Percentiles rank a stretch among this genome's conserved stretches.
phyloP scores from a whole-genome alignment of 306 rosid species.

The Gillenia trifoliata region DNA sequence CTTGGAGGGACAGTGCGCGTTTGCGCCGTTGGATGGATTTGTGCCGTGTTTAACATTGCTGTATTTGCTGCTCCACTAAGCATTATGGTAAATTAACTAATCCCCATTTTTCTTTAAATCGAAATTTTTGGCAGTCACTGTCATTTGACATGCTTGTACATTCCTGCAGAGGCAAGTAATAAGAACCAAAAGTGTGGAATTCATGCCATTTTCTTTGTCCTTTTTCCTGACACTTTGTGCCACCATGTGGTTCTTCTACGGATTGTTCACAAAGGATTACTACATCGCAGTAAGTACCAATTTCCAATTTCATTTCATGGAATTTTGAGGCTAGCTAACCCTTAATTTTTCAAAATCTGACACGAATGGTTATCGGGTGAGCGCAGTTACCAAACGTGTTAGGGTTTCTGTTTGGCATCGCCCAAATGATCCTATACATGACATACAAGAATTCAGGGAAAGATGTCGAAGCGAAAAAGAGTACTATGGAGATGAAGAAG shows the following conservation, averaged over 20 bases:
- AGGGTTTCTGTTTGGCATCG: constrained; percentile 53
- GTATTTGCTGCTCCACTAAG: constrained; percentile 73
- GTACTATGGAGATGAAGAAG: background rate
- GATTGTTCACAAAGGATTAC: constrained; percentile 45
- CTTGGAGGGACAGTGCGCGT: constrained; percentile 27
- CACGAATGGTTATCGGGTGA: background rate
- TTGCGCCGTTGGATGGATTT: constrained; percentile 48
- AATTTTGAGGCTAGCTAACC: background rate
- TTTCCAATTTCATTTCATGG: background rate
- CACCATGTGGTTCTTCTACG: constrained; percentile 66
- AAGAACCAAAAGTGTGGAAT: constrained; percentile 59
- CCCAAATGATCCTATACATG: constrained; percentile 52
- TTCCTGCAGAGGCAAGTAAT: constrained; percentile 58
- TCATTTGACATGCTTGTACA: background rate
- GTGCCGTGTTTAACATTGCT: constrained; percentile 55
- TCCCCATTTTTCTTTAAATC: background rate
- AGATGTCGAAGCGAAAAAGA: background rate
- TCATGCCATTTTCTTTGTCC: constrained; percentile 65
- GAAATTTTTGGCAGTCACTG: background rate
- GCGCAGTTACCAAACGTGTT: constrained; percentile 58
- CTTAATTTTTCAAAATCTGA: background rate
- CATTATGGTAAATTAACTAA: constrained; percentile 41
- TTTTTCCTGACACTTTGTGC: constrained; percentile 53
- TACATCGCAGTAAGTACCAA: constrained; percentile 53
- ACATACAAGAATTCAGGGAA: constrained; percentile 31